Evolutionary conservation across 1,284 basidiomycete genomes (phyloP), one percentile per base, ranked within the genome.

Genomic region (Tetrapyrgos nigripes): DNA sequence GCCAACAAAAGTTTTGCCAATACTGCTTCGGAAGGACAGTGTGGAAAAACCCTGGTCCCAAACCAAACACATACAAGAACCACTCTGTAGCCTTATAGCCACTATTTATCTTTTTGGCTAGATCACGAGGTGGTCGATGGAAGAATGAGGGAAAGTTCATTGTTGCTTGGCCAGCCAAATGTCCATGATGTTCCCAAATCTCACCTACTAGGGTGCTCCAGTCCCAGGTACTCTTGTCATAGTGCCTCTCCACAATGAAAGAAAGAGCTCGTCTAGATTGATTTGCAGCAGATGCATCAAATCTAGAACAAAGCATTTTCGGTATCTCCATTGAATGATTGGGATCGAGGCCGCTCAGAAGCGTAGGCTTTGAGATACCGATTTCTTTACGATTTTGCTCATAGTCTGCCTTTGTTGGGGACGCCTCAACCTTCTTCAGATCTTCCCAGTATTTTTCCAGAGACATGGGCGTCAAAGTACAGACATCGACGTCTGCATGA

Each of bases 1-100:
- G 55, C 27, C 68, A 59, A 63, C 69, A 70, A 53, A 66, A 70
- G 47, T 71, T 60, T 17, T 14, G n/a, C 62, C 63, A 70, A 56
- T 68, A 70, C 11, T 45, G 17, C 4, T 54, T 27, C 3, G 70
- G 68, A 26, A 77, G 65, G 23, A 73, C 26, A 17, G 48, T 29
- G 28, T 64, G 60, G 9, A 77, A 62, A 1, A 75, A 62, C 0
- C 55, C 72, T 3, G 73, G 75, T 0, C 68, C 68, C 2, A 75
- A 62, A 4, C 72, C 67, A 62, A 66, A 76, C 8, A 77, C 35
- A 54, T 74, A 77, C 0, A 66, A 50, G 1, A 71, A 58, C 29
- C 53, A 76, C 57, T 78, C 76, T 62, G 65, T 68, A 3, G 74
- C 72, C 53, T 77, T 77, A 50, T 77, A 78, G 0, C 74, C 71